phyloP scores from a whole-genome alignment of 2,329 filamentous ascomycete genomes.

The Talaromyces sp. region DNA sequence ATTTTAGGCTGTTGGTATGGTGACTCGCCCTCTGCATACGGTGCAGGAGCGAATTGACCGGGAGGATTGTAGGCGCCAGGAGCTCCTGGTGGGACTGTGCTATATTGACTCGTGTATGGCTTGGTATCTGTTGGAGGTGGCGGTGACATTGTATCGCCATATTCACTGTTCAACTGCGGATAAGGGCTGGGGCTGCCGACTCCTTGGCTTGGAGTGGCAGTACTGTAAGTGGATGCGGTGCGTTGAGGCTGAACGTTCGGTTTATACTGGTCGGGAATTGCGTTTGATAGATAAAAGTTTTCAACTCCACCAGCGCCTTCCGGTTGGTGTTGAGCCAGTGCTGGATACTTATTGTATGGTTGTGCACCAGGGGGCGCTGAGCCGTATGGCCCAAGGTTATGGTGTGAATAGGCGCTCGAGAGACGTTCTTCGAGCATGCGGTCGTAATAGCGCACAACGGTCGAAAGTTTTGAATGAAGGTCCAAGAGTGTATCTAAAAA shows the following conservation, averaged over 20 bases:
- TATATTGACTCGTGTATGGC: conserved; percentile 20
- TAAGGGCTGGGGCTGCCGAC: conserved; percentile 26
- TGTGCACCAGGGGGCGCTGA: conserved; percentile 47
- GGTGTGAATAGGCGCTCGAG: conserved; percentile 86
- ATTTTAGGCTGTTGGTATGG: conserved; percentile 19
- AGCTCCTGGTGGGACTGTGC: conserved; percentile 21
- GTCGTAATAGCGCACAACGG: conserved; percentile 95
- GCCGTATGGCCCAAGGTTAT: conserved; percentile 65
- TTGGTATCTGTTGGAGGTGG: conserved; percentile 23
- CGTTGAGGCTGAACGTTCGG: conserved; percentile 49
- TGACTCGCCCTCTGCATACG: conserved; percentile 15
- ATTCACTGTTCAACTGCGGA: conserved; percentile 20
- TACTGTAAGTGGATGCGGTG: conserved; percentile 22
- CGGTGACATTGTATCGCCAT: conserved; percentile 25
- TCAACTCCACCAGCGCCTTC: conserved; percentile 61
- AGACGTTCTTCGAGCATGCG: conserved; percentile 95
- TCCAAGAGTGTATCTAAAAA: conserved; percentile 76
- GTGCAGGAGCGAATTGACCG: conserved; percentile 15
- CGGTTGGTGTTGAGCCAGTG: conserved; percentile 58
- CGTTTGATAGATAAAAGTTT: conserved; percentile 75
- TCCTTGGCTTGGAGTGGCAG: conserved; percentile 19
- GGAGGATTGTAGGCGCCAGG: conserved; percentile 21
- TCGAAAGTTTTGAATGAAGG: conserved; percentile 90
- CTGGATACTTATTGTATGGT: conserved; percentile 67
- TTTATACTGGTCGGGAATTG: conserved; percentile 49